phyloP scores from a whole-genome alignment of 2,329 filamentous ascomycete species.

The Septoria linicola region DNA sequence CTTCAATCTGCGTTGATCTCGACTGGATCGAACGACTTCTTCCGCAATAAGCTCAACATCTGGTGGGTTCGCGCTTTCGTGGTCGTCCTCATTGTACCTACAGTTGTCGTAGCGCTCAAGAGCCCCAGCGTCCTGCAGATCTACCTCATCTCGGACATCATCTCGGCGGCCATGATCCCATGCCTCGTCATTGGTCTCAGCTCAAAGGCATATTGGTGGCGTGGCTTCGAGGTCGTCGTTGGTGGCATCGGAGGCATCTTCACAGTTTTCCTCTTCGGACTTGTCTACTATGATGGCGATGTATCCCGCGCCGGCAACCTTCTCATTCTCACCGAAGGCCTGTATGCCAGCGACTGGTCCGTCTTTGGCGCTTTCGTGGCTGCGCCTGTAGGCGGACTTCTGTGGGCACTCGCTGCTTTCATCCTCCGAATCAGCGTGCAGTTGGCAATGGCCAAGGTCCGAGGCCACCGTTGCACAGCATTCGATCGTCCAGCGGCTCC shows the following conservation, averaged over 20 bases:
- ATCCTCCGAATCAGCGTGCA: slow-evolving; percentile 59
- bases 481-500: slow-evolving; percentile 56
- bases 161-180: slow-evolving; percentile 74
- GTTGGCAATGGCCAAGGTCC: slow-evolving; percentile 57
- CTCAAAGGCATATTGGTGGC: slow-evolving; percentile 68
- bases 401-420: slow-evolving; percentile 68
- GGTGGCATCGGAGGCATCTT: slow-evolving; percentile 76
- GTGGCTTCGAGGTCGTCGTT: slow-evolving; percentile 75
- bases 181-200: slow-evolving; percentile 71
- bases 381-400: slow-evolving; percentile 70
- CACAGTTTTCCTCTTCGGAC: slow-evolving; percentile 77
- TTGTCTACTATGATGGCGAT: slow-evolving; percentile 69
- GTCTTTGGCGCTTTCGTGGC: slow-evolving; percentile 81
- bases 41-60: slow-evolving; percentile 75
- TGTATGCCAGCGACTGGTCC: slow-evolving; percentile 77
- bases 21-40: slow-evolving; percentile 80
- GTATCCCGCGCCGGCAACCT: slow-evolving; percentile 63
- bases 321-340: slow-evolving; percentile 68
- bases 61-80: slow-evolving; percentile 70
- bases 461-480: slow-evolving; percentile 64
- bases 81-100: slow-evolving; percentile 70
- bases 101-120: slow-evolving; percentile 71
- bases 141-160: slow-evolving; percentile 77
- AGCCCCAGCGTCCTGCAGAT: slow-evolving; percentile 75
- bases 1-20: slow-evolving; percentile 76